phyloP scores from a whole-genome alignment of 495 filamentous ascomycete genomes.

The Podospora didyma region DNA sequence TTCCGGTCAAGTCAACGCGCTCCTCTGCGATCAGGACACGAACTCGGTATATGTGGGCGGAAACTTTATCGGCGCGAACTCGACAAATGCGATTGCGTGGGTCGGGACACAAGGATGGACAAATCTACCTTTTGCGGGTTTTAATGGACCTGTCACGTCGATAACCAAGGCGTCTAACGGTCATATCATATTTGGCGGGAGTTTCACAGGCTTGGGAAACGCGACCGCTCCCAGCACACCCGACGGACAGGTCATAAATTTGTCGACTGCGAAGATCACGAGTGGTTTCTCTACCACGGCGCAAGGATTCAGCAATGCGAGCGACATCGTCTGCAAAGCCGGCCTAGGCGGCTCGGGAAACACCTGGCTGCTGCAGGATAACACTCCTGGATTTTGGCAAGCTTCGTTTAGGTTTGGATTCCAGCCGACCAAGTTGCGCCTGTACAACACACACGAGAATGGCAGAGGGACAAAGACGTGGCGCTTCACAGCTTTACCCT shows the following conservation, averaged over 20 bases:
- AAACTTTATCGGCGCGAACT: slow-evolving; percentile 70
- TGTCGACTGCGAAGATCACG: slow-evolving; percentile 70
- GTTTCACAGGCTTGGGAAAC: slow-evolving; percentile 90
- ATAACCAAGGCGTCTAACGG: slow-evolving; percentile 75
- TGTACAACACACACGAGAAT: slow-evolving; percentile 85
- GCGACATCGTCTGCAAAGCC: slow-evolving; percentile 80
- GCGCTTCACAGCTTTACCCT: slow-evolving; percentile 74
- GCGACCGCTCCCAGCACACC: slow-evolving; percentile 54
- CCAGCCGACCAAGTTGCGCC: slow-evolving; percentile 74
- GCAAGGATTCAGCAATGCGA: slow-evolving; percentile 70
- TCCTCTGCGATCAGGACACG: slow-evolving; percentile 79
- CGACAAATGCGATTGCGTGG: slow-evolving; percentile 89
- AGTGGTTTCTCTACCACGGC: slow-evolving; percentile 55
- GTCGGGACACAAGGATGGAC: slow-evolving; percentile 68
- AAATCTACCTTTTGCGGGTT: slow-evolving; percentile 84
- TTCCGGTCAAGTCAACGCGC: slow-evolving; percentile 70
- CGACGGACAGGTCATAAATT: slow-evolving; percentile 75
- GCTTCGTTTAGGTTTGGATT: slow-evolving; percentile 80
- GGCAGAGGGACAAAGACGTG: slow-evolving; percentile 84
- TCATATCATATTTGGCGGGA: slow-evolving; percentile 86
- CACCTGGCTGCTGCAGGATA: slow-evolving; percentile 83
- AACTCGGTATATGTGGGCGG: slow-evolving; percentile 90
- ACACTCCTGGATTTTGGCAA: slow-evolving; percentile 76
- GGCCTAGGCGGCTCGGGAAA: slow-evolving; percentile 60
- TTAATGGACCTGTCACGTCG: slow-evolving; percentile 88